phyloP scores from a whole-genome alignment of 305 asterid genomes.

The Fraxinus nigra region DNA sequence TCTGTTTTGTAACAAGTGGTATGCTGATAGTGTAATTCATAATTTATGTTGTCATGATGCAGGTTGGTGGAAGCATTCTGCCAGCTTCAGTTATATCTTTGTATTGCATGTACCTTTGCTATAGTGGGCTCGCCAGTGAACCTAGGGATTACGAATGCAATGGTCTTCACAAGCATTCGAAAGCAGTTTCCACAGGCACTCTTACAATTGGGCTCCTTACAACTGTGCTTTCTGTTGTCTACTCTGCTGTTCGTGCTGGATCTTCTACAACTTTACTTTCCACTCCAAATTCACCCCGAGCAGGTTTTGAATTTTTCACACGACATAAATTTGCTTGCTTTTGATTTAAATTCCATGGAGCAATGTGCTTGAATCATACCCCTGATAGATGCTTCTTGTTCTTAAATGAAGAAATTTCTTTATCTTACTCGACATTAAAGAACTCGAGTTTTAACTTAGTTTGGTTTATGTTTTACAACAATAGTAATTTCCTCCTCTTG shows the following conservation, averaged over 20 bases:
- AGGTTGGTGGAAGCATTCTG: slow-evolving; percentile 87
- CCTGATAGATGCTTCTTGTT: neutral
- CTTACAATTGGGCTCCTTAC: slow-evolving; percentile 74
- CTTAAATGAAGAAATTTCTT: neutral
- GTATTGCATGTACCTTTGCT: slow-evolving; percentile 94
- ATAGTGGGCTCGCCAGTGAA: slow-evolving; percentile 92
- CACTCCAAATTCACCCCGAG: slow-evolving; percentile 89
- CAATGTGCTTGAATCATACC: neutral
- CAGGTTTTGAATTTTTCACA: slow-evolving; percentile 37
- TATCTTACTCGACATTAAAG: neutral
- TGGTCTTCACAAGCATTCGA: slow-evolving; percentile 89
- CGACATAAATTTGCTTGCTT: neutral
- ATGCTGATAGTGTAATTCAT: slow-evolving; percentile 4
- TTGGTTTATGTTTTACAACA: neutral
- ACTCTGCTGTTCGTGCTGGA: slow-evolving; percentile 97
- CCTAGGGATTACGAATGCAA: slow-evolving; percentile 92
- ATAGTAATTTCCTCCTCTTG: neutral
- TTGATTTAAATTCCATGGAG: neutral
- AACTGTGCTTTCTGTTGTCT: slow-evolving; percentile 83
- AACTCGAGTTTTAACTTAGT: neutral
- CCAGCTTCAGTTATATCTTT: slow-evolving; percentile 85
- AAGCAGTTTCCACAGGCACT: slow-evolving; percentile 73
- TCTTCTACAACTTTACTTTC: slow-evolving; percentile 87
- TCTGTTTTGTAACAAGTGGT: neutral
- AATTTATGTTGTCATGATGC: slow-evolving; percentile 10